Conservation (phyloP, 1,284 basidiomycete species). For the Cutaneotrichosporon cavernicola region DNA sequence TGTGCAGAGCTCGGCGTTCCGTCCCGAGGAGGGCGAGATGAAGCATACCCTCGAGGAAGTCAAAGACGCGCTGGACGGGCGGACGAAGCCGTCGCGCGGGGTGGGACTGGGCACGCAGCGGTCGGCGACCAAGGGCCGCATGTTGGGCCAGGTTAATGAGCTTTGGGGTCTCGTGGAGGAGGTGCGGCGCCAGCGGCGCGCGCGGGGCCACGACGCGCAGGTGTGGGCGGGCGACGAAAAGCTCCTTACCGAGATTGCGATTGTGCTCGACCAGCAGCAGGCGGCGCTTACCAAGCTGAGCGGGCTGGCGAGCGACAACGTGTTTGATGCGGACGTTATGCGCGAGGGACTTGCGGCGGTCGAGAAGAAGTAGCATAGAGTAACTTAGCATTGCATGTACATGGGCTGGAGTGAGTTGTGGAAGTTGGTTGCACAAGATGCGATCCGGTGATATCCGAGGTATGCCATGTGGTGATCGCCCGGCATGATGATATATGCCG, state of each 20-base stretch:
- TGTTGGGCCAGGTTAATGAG: conserved; percentile 69
- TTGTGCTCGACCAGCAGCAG: conserved; percentile 76
- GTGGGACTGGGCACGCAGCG: conserved; percentile 34
- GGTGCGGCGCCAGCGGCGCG: conserved; percentile 56
- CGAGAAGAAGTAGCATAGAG: conserved; percentile 21
- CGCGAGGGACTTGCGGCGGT: conserved; percentile 28
- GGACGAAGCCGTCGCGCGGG: conserved; percentile 32
- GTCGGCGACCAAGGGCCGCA: conserved; percentile 47
- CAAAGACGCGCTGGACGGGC: conserved; percentile 67
- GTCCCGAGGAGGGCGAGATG: conserved; percentile 76
- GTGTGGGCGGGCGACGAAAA: conserved; percentile 85
- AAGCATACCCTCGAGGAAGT: conserved; percentile 69
- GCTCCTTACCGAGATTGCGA: conserved; percentile 70
- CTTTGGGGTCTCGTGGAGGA: conserved; percentile 83
- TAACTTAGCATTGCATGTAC: conserved; percentile 11
- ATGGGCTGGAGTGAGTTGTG: background rate
- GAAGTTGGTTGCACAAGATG: no score
- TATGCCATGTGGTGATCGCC: no score
- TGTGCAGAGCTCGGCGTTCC: conserved; percentile 69
- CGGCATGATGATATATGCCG: no score
- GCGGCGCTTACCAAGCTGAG: conserved; percentile 74
- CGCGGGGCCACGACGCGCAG: conserved; percentile 50
- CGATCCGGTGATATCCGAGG: background rate
- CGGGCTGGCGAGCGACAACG: conserved; percentile 65
- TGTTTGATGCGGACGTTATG: conserved; percentile 71